These are phyloP conservation scores for Clitopilus hobsonii DNA, from an alignment of 768 basidiomycete species.

Conservation along the genomic window DNA sequence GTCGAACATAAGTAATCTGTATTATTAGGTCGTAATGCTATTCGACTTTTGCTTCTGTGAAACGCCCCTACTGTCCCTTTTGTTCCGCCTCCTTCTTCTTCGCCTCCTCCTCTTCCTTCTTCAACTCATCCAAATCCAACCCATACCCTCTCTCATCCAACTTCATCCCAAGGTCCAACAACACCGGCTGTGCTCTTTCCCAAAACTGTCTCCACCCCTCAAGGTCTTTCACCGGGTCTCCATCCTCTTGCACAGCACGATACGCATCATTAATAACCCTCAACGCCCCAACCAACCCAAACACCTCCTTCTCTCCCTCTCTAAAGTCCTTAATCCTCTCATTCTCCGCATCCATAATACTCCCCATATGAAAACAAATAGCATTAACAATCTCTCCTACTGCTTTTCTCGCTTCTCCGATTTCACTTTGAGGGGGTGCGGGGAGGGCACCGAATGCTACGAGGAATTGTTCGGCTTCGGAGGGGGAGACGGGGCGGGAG, in stretches of 20 bases:
- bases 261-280: conserved; percentile 17
- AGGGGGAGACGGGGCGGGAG: conserved; percentile 10
- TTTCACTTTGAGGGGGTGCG: conserved; percentile 19
- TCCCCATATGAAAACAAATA: conserved; percentile 15
- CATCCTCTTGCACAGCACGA: neutral
- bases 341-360: conserved; percentile 13
- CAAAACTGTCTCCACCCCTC: conserved; percentile 13
- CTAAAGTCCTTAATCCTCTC: too few species aligned
- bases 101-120: neutral
- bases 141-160: conserved; percentile 22
- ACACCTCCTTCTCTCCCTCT: conserved; percentile 13
- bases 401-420: conserved; percentile 19
- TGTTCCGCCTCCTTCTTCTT: neutral
- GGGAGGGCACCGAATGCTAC: conserved; percentile 16
- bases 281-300: conserved; percentile 19
- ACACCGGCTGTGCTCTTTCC: conserved; percentile 18
- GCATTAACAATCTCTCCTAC: conserved; percentile 14
- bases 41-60: too few species aligned
- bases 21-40: too few species aligned
- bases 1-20: too few species aligned
- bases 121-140: conserved; percentile 13
- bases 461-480: neutral
- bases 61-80: too few species aligned
- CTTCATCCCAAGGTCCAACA: conserved; percentile 16
- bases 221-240: neutral